Conservation (phyloP, 768 basidiomycete genomes). For the Leccinum aurantiacum region DNA sequence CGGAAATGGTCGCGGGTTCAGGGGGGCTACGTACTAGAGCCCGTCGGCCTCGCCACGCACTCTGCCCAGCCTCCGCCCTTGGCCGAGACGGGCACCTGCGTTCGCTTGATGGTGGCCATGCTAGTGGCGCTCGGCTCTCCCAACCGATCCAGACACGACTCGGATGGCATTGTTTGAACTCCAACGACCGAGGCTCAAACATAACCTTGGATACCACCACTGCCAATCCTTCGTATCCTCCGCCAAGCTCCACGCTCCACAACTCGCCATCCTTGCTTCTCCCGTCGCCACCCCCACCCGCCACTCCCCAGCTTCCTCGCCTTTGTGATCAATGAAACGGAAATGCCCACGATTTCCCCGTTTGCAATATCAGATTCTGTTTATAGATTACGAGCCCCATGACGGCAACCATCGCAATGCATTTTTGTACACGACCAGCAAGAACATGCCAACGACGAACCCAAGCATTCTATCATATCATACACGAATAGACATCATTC, state of each 20-base stretch:
- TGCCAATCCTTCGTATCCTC: slow-evolving; percentile 13
- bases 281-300: slow-evolving; percentile 7
- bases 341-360: not conserved
- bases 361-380: slow-evolving; percentile 1
- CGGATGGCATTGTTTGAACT: not conserved
- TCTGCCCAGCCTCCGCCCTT: not conserved
- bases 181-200: not conserved
- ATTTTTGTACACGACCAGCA: slow-evolving; percentile 21
- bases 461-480: slow-evolving; percentile 18
- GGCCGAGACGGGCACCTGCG: not conserved
- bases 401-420: slow-evolving; percentile 28
- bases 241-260: slow-evolving; percentile 11
- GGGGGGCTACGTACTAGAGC: slow-evolving; percentile 28
- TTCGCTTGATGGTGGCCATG: not conserved
- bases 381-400: slow-evolving; percentile 23
- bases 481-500: slow-evolving; percentile 22
- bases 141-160: slow-evolving; percentile 9
- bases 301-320: slow-evolving; percentile 10
- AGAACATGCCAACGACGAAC: slow-evolving; percentile 19
- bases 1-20: slow-evolving; percentile 26
- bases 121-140: not conserved
- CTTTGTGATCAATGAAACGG: slow-evolving; percentile 4
- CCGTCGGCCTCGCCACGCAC: not conserved
- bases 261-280: slow-evolving; percentile 9
- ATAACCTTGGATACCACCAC: not conserved